Base-by-base conservation (phyloP, 2,329 filamentous ascomycete species). In the Parascedosporium putredinis region DNA sequence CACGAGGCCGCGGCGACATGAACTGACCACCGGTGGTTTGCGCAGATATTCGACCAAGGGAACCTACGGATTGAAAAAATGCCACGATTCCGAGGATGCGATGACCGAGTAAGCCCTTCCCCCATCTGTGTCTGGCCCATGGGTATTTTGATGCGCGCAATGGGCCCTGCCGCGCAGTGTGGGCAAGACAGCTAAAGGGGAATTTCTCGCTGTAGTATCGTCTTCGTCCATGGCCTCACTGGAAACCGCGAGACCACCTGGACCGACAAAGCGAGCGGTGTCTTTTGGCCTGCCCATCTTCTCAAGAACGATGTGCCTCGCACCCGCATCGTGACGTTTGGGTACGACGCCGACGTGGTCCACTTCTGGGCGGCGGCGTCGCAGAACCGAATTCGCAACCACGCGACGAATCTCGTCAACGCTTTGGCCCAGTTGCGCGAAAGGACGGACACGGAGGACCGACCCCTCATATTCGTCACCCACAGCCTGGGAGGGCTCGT, bases 401-500 rank as follows among this genome's bases (percentile, higher is more conserved):
- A 42, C 20, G 38, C 38, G 1, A 42, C 38, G 38, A 42, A 42
- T 20, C 38, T 42, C 38, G 38, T 42, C 3, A 42, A 42, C 5
- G 20, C 20, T 6, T 20, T 42, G 16, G 38, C 20, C 7, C 12
- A 36, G 20, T 44, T 42, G 12, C 25, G 44, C 8, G 53, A 49
- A 50, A 52, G 55, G 54, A 47, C 29, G 40, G 27, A 45, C 43
- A 45, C 52, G 33, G 27, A 49, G 12, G 25, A 34, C 18, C 47
- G 47, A 10, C 45, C 34, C 16, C 38, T 48, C 16, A 4, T 49
- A 12, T 27, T 42, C 16, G 29, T 42, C 4, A 24, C 47, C 5
- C 45, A 48, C 27, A 48, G 45, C 16, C 45, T 48, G 14, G 45
- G 45, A 2, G 45, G 45, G 9, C 29, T 48, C 5, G 38, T 42